phyloP scores from a whole-genome alignment of 176 grass and related monocot species.

The Melocanna baccifera region DNA sequence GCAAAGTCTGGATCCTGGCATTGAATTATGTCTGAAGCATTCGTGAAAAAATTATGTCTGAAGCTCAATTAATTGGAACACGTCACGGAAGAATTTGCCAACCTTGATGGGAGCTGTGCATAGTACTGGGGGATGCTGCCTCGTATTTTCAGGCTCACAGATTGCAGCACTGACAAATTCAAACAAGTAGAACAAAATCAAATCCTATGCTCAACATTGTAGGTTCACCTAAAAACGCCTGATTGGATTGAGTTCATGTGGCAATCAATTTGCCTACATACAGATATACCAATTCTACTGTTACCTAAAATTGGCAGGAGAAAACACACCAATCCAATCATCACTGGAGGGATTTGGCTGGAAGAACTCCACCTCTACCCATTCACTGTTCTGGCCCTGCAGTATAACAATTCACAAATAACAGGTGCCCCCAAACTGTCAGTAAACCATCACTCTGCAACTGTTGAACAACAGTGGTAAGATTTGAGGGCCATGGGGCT shows the following conservation, averaged over 20 bases:
- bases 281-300: background rate
- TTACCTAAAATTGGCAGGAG: conserved; percentile 84
- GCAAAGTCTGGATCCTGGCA: background rate
- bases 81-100: background rate
- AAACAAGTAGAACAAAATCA: background rate
- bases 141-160: conserved; percentile 53
- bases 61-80: background rate
- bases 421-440: background rate
- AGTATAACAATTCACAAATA: background rate
- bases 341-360: conserved; percentile 52
- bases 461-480: background rate
- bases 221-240: background rate
- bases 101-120: conserved; percentile 78
- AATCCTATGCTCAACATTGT: background rate
- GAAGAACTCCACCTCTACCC: conserved; percentile 67
- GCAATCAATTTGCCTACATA: background rate
- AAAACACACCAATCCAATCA: conserved; percentile 85
- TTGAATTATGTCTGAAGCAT: background rate
- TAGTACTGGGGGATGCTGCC: conserved; percentile 44
- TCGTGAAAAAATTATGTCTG: no score
- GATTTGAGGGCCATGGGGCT: background rate
- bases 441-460: background rate
- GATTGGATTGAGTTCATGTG: background rate
- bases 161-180: conserved; percentile 48
- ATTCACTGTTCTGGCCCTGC: conserved; percentile 59